Conservation (phyloP, 192 early-diverging fungal genomes). For the Coemansia sp. region DNA sequence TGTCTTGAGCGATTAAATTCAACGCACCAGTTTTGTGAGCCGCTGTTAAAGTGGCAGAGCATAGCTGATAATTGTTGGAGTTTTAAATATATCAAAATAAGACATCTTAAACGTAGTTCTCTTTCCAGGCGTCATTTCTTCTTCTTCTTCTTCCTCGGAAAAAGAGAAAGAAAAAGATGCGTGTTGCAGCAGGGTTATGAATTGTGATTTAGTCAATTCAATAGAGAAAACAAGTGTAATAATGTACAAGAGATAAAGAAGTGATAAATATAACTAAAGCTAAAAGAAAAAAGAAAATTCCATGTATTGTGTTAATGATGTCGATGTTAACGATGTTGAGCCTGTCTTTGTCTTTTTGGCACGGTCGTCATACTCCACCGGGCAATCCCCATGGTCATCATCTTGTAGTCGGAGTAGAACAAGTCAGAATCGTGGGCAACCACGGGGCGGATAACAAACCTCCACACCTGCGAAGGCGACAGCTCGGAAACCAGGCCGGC, state of each 20-base stretch:
- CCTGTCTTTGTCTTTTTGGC: background rate
- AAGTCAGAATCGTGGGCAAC: slow-evolving; percentile 24
- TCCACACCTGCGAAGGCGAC: slow-evolving; percentile 31
- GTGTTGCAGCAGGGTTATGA: background rate
- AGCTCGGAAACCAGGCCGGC: background rate
- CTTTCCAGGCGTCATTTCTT: too few relatives aligned
- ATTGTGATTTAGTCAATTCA: background rate
- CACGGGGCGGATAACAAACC: slow-evolving; percentile 29
- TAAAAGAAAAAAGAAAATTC: background rate
- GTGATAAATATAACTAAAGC: background rate
- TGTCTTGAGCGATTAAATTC: too few relatives aligned
- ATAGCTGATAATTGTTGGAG: too few relatives aligned
- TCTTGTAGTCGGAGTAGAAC: slow-evolving; percentile 46
- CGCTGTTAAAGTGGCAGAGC: too few relatives aligned
- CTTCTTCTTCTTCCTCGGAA: too few relatives aligned
- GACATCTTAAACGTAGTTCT: too few relatives aligned
- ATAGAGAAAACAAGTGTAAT: background rate
- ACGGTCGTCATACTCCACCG: background rate
- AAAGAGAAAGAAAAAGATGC: too few relatives aligned
- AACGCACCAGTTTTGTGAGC: too few relatives aligned
- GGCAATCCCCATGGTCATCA: slow-evolving; percentile 33
- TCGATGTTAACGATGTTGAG: too few relatives aligned
- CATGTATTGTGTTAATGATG: too few relatives aligned
- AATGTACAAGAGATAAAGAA: background rate
- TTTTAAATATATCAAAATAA: too few relatives aligned